Evolutionary conservation across 176 grass and related monocot genomes (phyloP), one percentile per base, ranked within the genome.

Genomic region (Carex parvula): DNA sequence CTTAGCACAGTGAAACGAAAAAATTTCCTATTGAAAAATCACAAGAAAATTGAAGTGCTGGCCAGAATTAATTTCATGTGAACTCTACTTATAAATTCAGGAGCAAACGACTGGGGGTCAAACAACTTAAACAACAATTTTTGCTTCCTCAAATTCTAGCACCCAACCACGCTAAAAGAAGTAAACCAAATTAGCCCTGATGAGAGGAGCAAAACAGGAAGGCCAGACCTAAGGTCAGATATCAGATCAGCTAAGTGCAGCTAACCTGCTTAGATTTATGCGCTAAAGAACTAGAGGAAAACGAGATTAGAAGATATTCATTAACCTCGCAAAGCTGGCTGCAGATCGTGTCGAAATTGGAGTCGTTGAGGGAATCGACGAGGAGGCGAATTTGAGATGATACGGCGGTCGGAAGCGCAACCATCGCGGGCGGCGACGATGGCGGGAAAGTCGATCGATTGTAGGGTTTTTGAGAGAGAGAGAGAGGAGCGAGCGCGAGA

Each of bases 351-450:
- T 85, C 79, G 68, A 62, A 87, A 90, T 86, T 92, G 83, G 88
- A 90, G 9, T 86, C 88, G 64, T 87, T 86, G 50, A 85, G 86
- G 77, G 70, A 82, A 81, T 88, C 89, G 18, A 95, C 39, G 85
- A 99, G 87, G 33, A 82, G 62, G 73, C 90, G 93, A 46, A 95
- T 89, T 86, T 93, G 88, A 15, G 81, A 88, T 75, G 89, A 72
- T 46, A 86, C 85, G 65, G 87, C 44, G 64, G 79, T 85, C 55
- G 87, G 91, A 17, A 91, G 89, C 68, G 91, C 79, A 91, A 99
- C 94, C 52, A 83, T 71, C 81, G 77, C 80, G 64, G 18, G 64
- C 82, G 60, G 80, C 79, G 81, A 59, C 64, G 64, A 82, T 42
- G 70, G 64, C 29, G 58, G 84, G 70, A 29, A 73, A 58, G 77